Base-by-base conservation (phyloP, 495 filamentous ascomycete species). In the Poronia punctata region DNA sequence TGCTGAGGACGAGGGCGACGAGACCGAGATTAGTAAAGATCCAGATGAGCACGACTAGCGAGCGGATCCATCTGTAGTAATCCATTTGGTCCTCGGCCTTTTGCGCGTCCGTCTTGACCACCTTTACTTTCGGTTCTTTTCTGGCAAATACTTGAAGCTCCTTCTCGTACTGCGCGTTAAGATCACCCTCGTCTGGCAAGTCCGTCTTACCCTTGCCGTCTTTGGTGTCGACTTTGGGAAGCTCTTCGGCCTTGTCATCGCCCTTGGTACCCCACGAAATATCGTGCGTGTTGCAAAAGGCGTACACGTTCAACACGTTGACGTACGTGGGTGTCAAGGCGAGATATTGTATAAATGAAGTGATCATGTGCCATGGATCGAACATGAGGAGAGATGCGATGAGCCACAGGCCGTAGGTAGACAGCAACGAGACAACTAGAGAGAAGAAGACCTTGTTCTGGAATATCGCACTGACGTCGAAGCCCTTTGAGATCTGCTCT, bases 321-420 rank as follows among this genome's bases (percentile, higher is more conserved):
- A 93, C 88, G 66, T 94, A 96, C 9, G 87, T 93, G 0, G 89
- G 89, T 0, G 89, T 94, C 34, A 99, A 75, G 25, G 97, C 78
- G 42, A 99, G 80, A 61, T 99, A 99, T 77, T 99, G 93, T 33
- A 96, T 67, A 64, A 96, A 88, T 23, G 77, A 86, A 19, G 92
- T 98, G 66, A 95, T 76, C 86, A 99, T 95, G 63, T 99, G 93
- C 89, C 89, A 99, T 2, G 93, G 93, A 59, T 99, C 93, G 62
- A 99, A 81, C 78, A 97, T 97, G 50, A 97, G 72, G 46, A 99
- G 76, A 9, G 88, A 95, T 3, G 86, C 82, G 26, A 97, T 59
- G 36, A 99, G 80, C 80, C 88, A 99, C 56, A 99, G 82, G 49
- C 92, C 68, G 64, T 94, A 99, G 20, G 93, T 99, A 2, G 89